These are phyloP conservation scores for rapeseed (Brassica napus) DNA, from an alignment of 345 rosid genomes.

Conservation along the genomic window DNA sequence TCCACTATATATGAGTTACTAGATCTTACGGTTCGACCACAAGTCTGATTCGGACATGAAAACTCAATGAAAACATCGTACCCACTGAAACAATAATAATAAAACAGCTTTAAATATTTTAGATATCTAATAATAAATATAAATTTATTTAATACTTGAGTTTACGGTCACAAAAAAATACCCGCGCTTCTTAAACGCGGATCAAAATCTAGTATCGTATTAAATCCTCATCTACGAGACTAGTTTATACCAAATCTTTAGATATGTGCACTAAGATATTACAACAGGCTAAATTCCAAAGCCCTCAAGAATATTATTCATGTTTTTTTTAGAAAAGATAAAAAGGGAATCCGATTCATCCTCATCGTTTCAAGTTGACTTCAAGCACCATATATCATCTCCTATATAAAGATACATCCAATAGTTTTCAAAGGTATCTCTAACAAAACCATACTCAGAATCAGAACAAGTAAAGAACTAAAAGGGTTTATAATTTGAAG, in stretches of 20 bases:
- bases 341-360: conserved; percentile 29
- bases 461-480: conserved; percentile 4
- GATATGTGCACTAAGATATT: conserved; percentile 20
- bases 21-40: too few relatives aligned
- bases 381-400: not conserved
- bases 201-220: too few relatives aligned
- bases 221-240: conserved; percentile 20
- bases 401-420: conserved; percentile 17
- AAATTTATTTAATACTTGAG: too few relatives aligned
- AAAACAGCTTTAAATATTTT: too few relatives aligned
- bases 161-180: too few relatives aligned
- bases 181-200: too few relatives aligned
- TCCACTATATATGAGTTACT: too few relatives aligned
- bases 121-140: too few relatives aligned
- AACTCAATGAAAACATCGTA: too few relatives aligned
- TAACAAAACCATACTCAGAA: conserved; percentile 7
- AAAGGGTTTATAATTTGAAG: not conserved
- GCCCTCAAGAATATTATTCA: not conserved
- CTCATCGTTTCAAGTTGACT: not conserved
- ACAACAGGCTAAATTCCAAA: conserved; percentile 10
- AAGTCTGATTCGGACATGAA: too few relatives aligned
- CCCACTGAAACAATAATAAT: too few relatives aligned
- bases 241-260: conserved; percentile 10
- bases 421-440: conserved; percentile 14
- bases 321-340: conserved; percentile 6